A percentile compares a stretch with the other conserved stretches of the same genome.
Evolutionary conservation across 176 grass and related monocot genomes (phyloP).

Genomic region (Panicum miliaceum): DNA sequence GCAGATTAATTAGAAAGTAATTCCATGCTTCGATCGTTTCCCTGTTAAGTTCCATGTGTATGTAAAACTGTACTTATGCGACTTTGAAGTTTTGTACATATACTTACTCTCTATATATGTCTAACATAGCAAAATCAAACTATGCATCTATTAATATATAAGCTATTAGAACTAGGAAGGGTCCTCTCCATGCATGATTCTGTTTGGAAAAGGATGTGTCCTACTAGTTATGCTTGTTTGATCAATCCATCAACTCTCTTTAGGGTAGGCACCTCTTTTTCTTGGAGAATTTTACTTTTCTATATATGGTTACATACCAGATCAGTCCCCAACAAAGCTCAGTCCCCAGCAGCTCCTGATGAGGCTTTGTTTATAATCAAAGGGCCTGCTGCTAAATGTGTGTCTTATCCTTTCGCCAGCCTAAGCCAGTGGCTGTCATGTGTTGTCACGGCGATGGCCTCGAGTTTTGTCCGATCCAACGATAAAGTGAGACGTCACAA

Average conservation of each 20-base stretch:
- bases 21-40: no score
- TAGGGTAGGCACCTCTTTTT: not conserved
- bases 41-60: not conserved
- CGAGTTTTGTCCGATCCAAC: slow-evolving; percentile 50
- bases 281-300: slow-evolving; percentile 24
- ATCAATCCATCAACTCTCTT: slow-evolving; percentile 11
- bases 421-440: slow-evolving; percentile 43
- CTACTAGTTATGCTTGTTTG: slow-evolving; percentile 35
- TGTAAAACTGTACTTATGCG: not conserved
- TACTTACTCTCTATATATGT: no score
- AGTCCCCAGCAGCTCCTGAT: not conserved
- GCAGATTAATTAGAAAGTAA: no score
- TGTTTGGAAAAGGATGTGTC: slow-evolving; percentile 6
- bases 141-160: no score
- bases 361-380: not conserved
- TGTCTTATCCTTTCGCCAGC: slow-evolving; percentile 19
- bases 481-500: slow-evolving; percentile 62
- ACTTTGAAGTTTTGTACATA: not conserved
- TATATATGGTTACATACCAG: slow-evolving; percentile 23
- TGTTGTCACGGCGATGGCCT: slow-evolving; percentile 42
- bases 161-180: no score
- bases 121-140: no score
- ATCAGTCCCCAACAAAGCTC: not conserved
- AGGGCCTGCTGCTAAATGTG: not conserved
- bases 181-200: slow-evolving; percentile 16